These are phyloP conservation scores for Gastrolobium bilobum DNA, from an alignment of 306 rosid species.

Conservation along the genomic window DNA sequence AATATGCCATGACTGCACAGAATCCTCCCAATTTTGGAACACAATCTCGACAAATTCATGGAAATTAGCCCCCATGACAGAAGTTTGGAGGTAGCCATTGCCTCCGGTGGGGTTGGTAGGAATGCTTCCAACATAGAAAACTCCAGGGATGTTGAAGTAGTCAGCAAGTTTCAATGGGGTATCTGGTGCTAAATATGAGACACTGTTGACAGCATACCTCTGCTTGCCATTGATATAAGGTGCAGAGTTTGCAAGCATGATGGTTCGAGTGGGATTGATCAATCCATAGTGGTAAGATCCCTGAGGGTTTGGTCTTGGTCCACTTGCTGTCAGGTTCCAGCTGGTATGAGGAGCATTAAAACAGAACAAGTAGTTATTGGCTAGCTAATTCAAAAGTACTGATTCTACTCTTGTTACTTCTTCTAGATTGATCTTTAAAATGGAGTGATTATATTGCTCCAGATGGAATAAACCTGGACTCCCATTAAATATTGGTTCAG, in stretches of 20 bases:
- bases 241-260: conserved; percentile 86
- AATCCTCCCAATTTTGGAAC: conserved; percentile 92
- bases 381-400: neutral
- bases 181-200: conserved; percentile 74
- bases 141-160: conserved; percentile 84
- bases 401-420: neutral
- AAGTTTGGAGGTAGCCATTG: conserved; percentile 77
- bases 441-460: neutral
- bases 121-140: conserved; percentile 82
- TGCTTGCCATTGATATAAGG: conserved; percentile 90
- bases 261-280: conserved; percentile 79
- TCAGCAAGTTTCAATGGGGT: conserved; percentile 93
- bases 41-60: conserved; percentile 87
- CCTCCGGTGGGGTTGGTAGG: conserved; percentile 71
- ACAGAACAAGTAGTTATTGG: neutral
- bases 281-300: conserved; percentile 95
- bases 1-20: conserved; percentile 95
- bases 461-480: neutral
- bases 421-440: neutral
- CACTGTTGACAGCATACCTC: conserved; percentile 91
- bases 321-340: conserved; percentile 92
- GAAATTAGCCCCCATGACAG: conserved; percentile 87
- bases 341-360: conserved; percentile 55
- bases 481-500: neutral
- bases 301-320: conserved; percentile 98